A percentile compares a stretch with the other conserved stretches of the same genome.
phyloP scores from a whole-genome alignment of 2,329 filamentous ascomycete genomes.

The Pseudogymnoascus sp. region DNA sequence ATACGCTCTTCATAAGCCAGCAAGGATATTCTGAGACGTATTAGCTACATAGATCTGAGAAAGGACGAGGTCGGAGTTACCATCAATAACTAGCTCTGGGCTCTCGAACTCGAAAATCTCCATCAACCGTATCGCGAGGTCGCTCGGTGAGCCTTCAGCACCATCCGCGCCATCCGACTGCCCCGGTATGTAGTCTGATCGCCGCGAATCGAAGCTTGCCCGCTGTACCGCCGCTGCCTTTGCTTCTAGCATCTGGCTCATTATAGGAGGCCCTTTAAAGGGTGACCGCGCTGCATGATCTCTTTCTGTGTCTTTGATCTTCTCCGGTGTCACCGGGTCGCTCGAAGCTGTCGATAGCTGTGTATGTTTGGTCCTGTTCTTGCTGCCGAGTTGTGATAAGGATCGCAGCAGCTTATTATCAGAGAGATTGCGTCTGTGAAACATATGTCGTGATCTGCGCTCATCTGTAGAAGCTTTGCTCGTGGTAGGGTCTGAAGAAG shows the following conservation, averaged over 20 bases:
- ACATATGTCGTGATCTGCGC: constrained; percentile 8
- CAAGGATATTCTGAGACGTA: constrained; percentile 70
- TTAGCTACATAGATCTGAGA: constrained; percentile 16
- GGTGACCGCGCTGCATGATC: constrained; percentile 26
- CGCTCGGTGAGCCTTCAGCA: constrained; percentile 32
- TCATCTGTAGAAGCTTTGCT: not conserved
- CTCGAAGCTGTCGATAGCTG: constrained; percentile 26
- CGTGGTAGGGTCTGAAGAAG: not conserved
- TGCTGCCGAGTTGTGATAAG: constrained; percentile 47
- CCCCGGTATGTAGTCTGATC: constrained; percentile 16
- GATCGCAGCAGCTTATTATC: constrained; percentile 60
- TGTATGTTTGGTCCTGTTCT: constrained; percentile 33
- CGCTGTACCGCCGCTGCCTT: constrained; percentile 55
- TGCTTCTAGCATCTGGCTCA: constrained; percentile 72
- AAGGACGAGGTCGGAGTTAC: constrained; percentile 34
- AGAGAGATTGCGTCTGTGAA: constrained; percentile 53
- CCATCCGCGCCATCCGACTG: constrained; percentile 24
- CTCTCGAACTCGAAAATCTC: constrained; percentile 80
- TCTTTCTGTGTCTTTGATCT: constrained; percentile 19
- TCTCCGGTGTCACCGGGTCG: constrained; percentile 15
- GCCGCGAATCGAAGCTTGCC: constrained; percentile 45
- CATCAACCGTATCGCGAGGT: constrained; percentile 64
- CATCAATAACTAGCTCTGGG: constrained; percentile 76
- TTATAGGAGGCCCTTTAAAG: constrained; percentile 57
- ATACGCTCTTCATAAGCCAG: constrained; percentile 83